Conservation (phyloP, 768 basidiomycete genomes). For the Filobasidium wieringae region DNA sequence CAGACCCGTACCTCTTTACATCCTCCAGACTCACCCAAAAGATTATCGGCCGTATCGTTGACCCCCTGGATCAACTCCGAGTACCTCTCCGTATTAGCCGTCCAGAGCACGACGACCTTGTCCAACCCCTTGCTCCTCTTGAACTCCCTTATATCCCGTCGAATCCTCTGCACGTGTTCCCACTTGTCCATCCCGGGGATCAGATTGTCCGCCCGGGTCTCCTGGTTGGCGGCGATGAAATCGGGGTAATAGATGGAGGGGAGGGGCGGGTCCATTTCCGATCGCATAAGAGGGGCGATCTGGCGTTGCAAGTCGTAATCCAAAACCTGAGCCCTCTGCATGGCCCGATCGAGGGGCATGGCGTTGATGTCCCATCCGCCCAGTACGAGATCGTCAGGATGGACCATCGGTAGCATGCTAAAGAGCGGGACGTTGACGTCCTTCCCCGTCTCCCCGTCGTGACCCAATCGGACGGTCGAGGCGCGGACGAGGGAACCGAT, state of each 20-base stretch:
- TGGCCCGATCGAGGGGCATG: conserved; percentile 71
- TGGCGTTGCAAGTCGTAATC: conserved; percentile 96
- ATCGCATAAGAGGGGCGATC: conserved; percentile 72
- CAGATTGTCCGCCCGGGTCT: conserved; percentile 86
- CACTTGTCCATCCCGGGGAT: conserved; percentile 77
- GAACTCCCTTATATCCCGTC: conserved; percentile 87
- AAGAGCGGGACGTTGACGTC: conserved; percentile 86
- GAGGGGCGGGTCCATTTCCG: conserved; percentile 58
- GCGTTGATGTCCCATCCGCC: conserved; percentile 98
- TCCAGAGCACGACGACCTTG: conserved; percentile 91
- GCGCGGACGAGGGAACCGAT: conserved; percentile 93
- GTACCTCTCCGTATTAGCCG: conserved; percentile 95
- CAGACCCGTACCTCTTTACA: not conserved
- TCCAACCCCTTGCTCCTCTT: conserved; percentile 71
- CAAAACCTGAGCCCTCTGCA: conserved; percentile 83
- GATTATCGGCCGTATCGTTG: conserved; percentile 82
- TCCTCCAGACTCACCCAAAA: conserved; percentile 45
- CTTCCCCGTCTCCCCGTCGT: conserved; percentile 64
- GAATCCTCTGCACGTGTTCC: conserved; percentile 78
- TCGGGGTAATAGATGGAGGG: conserved; percentile 92
- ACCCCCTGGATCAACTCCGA: conserved; percentile 85
- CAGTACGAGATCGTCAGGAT: conserved; percentile 93
- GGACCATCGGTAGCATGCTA: conserved; percentile 91
- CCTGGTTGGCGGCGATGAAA: conserved; percentile 96
- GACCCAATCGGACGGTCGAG: conserved; percentile 83